Conservation (phyloP, 768 basidiomycete genomes). For the Lactarius vividus region DNA sequence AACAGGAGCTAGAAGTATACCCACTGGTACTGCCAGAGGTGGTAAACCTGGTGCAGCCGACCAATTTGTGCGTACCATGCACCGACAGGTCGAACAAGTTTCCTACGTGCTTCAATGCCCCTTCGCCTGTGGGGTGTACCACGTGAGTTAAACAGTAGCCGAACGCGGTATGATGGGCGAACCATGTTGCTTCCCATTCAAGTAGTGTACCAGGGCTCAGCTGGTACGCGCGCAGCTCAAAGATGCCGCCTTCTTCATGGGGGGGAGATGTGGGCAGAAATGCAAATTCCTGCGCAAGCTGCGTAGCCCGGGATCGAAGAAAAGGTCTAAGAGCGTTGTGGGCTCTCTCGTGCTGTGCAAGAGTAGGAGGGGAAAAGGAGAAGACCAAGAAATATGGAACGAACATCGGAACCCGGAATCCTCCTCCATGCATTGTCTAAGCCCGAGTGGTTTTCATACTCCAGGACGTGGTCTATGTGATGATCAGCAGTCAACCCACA, state of each 20-base stretch:
- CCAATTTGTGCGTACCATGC: constrained; percentile 93
- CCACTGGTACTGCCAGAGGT: constrained; percentile 96
- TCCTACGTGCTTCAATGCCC: constrained; percentile 90
- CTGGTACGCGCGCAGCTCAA: constrained; percentile 88
- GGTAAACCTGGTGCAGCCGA: constrained; percentile 84
- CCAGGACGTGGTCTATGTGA: constrained; percentile 64
- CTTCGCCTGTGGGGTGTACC: constrained; percentile 56
- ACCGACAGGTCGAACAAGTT: constrained; percentile 81
- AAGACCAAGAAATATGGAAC: constrained; percentile 26
- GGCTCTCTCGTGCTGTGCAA: constrained; percentile 56
- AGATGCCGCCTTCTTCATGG: constrained; percentile 82
- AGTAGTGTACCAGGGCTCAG: constrained; percentile 85
- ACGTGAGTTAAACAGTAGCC: background rate
- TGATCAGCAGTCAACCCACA: constrained; percentile 11
- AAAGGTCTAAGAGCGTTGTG: constrained; percentile 77
- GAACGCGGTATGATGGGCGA: constrained; percentile 24
- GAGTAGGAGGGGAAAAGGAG: background rate
- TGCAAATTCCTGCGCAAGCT: constrained; percentile 91
- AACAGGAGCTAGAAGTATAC: constrained; percentile 6
- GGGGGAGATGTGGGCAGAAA: constrained; percentile 93
- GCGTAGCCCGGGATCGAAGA: constrained; percentile 66
- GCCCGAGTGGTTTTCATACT: constrained; percentile 92
- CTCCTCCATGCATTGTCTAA: constrained; percentile 73
- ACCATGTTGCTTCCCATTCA: constrained; percentile 97
- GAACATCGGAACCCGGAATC: constrained; percentile 64